These are phyloP conservation scores for Ceriops decandra DNA, from an alignment of 345 rosid species.

Conservation along the genomic window DNA sequence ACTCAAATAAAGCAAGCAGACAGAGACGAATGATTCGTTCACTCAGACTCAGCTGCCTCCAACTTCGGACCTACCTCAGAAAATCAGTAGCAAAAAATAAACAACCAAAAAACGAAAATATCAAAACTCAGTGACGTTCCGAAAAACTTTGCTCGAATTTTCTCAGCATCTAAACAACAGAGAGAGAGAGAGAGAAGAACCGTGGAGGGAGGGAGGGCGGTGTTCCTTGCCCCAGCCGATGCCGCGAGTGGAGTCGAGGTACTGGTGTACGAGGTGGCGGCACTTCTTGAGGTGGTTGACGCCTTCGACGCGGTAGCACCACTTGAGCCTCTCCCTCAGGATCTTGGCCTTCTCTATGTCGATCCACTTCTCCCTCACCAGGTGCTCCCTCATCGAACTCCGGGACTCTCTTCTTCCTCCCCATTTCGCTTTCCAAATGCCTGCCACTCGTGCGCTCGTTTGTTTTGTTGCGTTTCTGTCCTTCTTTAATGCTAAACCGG, in stretches of 20 bases:
- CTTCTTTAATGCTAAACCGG: no score
- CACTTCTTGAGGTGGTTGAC: constrained; percentile 95
- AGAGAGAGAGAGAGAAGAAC: constrained; percentile 21
- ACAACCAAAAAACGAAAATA: not conserved
- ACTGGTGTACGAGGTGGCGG: constrained; percentile 87
- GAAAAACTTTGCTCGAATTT: not conserved
- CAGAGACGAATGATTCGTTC: constrained; percentile 10
- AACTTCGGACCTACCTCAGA: constrained; percentile 52
- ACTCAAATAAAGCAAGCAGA: constrained; percentile 8
- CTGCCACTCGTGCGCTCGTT: no score
- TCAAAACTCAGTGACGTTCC: not conserved
- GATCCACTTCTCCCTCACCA: constrained; percentile 97
- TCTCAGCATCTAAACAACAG: not conserved
- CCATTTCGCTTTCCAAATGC: constrained; percentile 43
- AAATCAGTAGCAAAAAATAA: not conserved
- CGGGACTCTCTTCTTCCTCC: constrained; percentile 77
- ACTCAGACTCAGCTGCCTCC: constrained; percentile 48
- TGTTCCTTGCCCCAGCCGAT: constrained; percentile 99
- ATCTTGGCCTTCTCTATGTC: constrained; percentile 98
- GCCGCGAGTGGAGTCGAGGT: constrained; percentile 95
- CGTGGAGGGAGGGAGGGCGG: constrained; percentile 88
- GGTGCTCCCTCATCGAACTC: constrained; percentile 98
- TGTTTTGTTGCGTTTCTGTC: no score
- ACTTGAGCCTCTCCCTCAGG: constrained; percentile 72
- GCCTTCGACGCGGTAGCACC: constrained; percentile 99